Evolutionary conservation across 192 early-diverging fungal genomes (phyloP), one percentile per base, ranked within the genome.

Genomic region (Coemansia sp.): DNA sequence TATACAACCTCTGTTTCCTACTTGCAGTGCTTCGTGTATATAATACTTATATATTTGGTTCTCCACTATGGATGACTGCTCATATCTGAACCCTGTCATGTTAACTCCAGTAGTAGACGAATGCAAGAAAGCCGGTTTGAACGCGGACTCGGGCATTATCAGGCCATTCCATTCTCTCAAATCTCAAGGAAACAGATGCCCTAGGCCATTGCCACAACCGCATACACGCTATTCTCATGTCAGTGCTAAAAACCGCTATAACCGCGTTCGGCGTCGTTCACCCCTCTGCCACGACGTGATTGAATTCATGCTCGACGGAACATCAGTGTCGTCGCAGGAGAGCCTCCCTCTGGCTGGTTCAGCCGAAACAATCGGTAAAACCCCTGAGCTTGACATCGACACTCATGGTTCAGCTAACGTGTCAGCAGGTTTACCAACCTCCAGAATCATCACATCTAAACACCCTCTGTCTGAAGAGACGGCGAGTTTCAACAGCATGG

Each of bases 211-310:
- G 33, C 44, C 55, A 33, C 60, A 45, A 20, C 57, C 62, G 40
- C 60, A 27, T n/a, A 45, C 68, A 48, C 62, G 53, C 4, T 50
- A 53, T n/a, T 54, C 40, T 23, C 36, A 50, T 37, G 9, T 29
- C 13, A 55, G 42, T 2, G 33, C 52, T 42, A 68, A 56, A 54
- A 57, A 68, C 60, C 53, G 33, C 23, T 67, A 67, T 57, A 72
- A 59, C 37, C 61, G 64, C n/a, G 75, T 72, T 42, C 69, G 75
- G 38, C 75, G 70, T 41, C 53, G 70, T 57, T 79, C 75, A 53
- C 75, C 75, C 11, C 75, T 79, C 15, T 79, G 75, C 59, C 75
- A 79, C 37, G 75, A 79, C 20, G 60, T 79, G 54, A 65, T 79
- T 15, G 75, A 79, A 40, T 69, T 72, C 52, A 79, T 79, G 70